Evolutionary conservation across 176 grass and related monocot genomes (phyloP), one percentile per base, ranked within the genome.

Genomic region (Zoysia pacifica): DNA sequence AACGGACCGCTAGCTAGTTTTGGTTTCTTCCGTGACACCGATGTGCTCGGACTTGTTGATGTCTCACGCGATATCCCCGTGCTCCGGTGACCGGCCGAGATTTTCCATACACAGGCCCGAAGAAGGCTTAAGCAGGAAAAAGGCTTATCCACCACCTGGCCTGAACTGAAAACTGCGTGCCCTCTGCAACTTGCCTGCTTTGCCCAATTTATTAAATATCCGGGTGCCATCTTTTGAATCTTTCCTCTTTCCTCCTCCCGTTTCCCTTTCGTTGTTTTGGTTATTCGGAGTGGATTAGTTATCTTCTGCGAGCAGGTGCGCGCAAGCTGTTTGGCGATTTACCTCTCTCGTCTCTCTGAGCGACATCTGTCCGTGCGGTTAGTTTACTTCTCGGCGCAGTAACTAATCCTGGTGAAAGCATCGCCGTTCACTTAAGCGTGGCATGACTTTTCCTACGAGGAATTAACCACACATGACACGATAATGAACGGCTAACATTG

Each of bases 181-280:
- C 87, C 86, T 86, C 67, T 3, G 20, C 83, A 78, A 78, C 73
- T 85, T 73, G 73, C 73, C 83, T 37, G 20, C 83, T 82, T 83
- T 73, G 69, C 66, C 48, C 87, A 76, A 85, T 81, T 81, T 81
- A 85, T 89, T 86, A 82, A 84, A 73, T 86, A 50, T 66, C 60
- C 37, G 1, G 50, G 48, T 56, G 81, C 53, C 62, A 75, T 69
- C 47, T 28, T 28, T 28, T 28, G 28, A 28, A 28, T 28, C 20
- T 79, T 60, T 67, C 48, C 12, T 35, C 64, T 62, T 82, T 75
- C 12, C 69, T 10, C 36, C 18, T 59, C 38, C 76, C 11, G 13
- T 77, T 55, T 77, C 16, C 7, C 52, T 65, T 9, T 14, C 13
- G 1, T 68, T 71, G 5, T 9, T 35, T 10, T 47, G 60, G 12